Base-by-base conservation (phyloP, 1,284 basidiomycete genomes). In the Microbotryum scabiosae region DNA sequence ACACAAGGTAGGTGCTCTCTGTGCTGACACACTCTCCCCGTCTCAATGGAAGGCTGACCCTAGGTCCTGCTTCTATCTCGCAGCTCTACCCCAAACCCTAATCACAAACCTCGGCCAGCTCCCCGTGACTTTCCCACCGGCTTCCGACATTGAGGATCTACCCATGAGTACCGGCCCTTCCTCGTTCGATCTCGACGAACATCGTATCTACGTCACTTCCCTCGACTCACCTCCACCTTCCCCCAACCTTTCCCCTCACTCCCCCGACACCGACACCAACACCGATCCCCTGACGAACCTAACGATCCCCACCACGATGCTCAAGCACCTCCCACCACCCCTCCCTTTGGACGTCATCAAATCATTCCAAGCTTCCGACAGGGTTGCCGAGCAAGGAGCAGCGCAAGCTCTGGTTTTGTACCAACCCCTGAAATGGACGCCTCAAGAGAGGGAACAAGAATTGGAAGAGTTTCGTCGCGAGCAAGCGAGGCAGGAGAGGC, bases 151-250 rank as follows among this genome's bases (percentile, higher is more conserved):
- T 5, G 53, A 56, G 6, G 65, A 67, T n/a, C 18, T 63, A 1
- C 56, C 56, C 36, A 65, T 67, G 63, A 36, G 32, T 5, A 36
- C 54, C 20, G 49, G 47, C 0, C 43, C 32, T 2, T 48, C 56
- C 2, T 57, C 56, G 18, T 62, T 56, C 57, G 61, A 65, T 30
- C 23, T 65, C 25, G 54, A 53, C n/a, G 56, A 56, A 5, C 59
- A 68, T 46, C 43, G 59, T n/a, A 47, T 63, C 52, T 63, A 68
- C 56, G 59, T 66, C 43, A 54, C 64, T 6, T 68, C 66, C 1
- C 57, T 67, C 10, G 36, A 41, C 10, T 41, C 36, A 18, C 36
- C 36, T 18, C 36, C 36, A 41, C 36, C 36, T 18, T 41, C 36
- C 16, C 36, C 36, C 2, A 41, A 12, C 36, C 36, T 41, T 18